phyloP scores from a whole-genome alignment of 495 filamentous ascomycete genomes.

The Astrocystis sublimbata region DNA sequence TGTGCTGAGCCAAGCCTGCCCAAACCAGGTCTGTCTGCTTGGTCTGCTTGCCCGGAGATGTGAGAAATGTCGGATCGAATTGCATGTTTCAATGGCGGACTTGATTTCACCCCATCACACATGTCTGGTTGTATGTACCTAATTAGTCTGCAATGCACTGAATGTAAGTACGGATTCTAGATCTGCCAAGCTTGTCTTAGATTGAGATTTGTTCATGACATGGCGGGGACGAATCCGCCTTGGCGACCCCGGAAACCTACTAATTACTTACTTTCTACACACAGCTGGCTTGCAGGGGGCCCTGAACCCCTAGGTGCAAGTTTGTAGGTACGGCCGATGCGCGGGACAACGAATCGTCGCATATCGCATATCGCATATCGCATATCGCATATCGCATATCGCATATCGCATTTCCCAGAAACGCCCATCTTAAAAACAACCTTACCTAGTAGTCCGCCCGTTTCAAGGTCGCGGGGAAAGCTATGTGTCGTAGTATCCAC shows the following conservation, averaged over 20 bases:
- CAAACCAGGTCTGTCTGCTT: no score
- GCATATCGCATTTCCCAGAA: not conserved
- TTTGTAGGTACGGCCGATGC: no score
- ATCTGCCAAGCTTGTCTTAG: no score
- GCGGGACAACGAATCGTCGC: not conserved
- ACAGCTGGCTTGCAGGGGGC: not conserved
- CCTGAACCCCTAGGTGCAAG: no score
- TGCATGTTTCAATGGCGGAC: no score
- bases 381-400: not conserved
- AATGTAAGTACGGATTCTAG: no score
- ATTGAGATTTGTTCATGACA: not conserved
- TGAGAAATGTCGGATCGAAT: no score
- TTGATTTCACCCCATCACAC: no score
- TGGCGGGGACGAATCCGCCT: not conserved
- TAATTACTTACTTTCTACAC: not conserved
- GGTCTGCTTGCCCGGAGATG: no score
- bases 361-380: no score
- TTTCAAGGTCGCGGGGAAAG: constrained; percentile 2
- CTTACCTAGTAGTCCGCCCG: not conserved
- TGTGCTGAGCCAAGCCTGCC: no score
- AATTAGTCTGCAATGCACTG: not conserved
- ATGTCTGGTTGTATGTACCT: no score
- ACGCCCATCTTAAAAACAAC: not conserved
- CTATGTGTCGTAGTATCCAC: not conserved
- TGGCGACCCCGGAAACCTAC: not conserved